Evolutionary conservation across 1,284 basidiomycete species (phyloP).

Genomic region (Boletellus sp.): DNA sequence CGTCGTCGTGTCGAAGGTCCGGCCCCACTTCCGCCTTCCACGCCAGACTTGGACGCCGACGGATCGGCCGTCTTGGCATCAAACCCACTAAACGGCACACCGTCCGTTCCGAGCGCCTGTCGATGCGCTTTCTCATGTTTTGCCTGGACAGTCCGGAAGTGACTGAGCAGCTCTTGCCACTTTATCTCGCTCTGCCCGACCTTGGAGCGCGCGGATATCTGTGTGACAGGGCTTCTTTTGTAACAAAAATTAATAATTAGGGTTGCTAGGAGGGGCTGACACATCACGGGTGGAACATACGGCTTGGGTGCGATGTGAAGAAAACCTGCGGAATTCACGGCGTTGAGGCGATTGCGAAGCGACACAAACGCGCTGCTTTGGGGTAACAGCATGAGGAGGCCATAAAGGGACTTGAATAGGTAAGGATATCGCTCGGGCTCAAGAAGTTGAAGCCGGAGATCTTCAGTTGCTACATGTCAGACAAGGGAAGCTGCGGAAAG

Average conservation of each 20-base stretch:
- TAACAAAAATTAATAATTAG: background rate
- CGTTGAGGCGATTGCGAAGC: slow-evolving; percentile 88
- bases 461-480: slow-evolving; percentile 31
- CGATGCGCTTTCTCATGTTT: slow-evolving; percentile 86
- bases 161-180: slow-evolving; percentile 87
- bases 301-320: slow-evolving; percentile 82
- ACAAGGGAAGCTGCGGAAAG: background rate
- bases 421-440: slow-evolving; percentile 97
- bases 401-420: slow-evolving; percentile 97
- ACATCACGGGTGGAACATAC: slow-evolving; percentile 41
- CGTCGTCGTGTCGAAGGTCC: slow-evolving; percentile 53
- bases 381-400: slow-evolving; percentile 94
- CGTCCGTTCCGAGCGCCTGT: slow-evolving; percentile 49
- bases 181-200: slow-evolving; percentile 85
- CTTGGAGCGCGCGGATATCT: slow-evolving; percentile 55
- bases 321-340: slow-evolving; percentile 93
- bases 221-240: slow-evolving; percentile 35
- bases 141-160: slow-evolving; percentile 80
- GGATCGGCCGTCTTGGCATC: slow-evolving; percentile 19
- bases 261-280: background rate
- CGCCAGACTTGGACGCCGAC: slow-evolving; percentile 16
- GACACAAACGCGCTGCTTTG: slow-evolving; percentile 97
- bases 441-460: slow-evolving; percentile 92
- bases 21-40: background rate
- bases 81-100: slow-evolving; percentile 17